Conservation (phyloP, 2,329 filamentous ascomycete species). For the Pestalotiopsis sp. region DNA sequence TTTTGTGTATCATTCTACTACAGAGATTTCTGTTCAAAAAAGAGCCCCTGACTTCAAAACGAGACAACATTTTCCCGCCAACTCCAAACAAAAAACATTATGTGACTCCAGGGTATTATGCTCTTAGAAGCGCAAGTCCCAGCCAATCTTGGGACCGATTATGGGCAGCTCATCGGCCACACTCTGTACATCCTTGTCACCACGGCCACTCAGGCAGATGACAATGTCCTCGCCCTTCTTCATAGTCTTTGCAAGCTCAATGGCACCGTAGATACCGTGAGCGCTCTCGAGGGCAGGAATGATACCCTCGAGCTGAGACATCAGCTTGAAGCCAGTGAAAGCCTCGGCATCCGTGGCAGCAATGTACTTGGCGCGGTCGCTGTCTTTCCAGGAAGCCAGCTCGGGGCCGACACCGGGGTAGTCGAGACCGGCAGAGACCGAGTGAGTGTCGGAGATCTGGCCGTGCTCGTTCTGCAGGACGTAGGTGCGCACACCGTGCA, state of each 20-base stretch:
- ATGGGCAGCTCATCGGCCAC: constrained; percentile 92
- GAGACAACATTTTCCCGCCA: constrained; percentile 4
- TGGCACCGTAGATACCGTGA: constrained; percentile 86
- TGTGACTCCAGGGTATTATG: not conserved
- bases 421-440: constrained; percentile 92
- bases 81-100: constrained; percentile 7
- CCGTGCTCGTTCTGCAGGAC: constrained; percentile 91
- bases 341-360: constrained; percentile 91
- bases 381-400: constrained; percentile 91
- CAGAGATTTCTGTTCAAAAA: not conserved
- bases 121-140: constrained; percentile 65
- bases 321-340: constrained; percentile 81
- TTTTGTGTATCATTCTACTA: not conserved
- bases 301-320: constrained; percentile 91
- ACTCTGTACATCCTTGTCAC: constrained; percentile 98
- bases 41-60: not conserved
- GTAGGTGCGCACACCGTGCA: constrained; percentile 96
- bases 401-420: constrained; percentile 97
- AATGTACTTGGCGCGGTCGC: constrained; percentile 80
- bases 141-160: constrained; percentile 85
- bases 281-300: constrained; percentile 94
- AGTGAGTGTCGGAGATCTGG: constrained; percentile 94
- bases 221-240: constrained; percentile 86
- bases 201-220: constrained; percentile 89
- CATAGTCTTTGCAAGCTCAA: constrained; percentile 93